These are phyloP conservation scores for Populus alba DNA, from an alignment of 345 rosid species.

Conservation along the genomic window DNA sequence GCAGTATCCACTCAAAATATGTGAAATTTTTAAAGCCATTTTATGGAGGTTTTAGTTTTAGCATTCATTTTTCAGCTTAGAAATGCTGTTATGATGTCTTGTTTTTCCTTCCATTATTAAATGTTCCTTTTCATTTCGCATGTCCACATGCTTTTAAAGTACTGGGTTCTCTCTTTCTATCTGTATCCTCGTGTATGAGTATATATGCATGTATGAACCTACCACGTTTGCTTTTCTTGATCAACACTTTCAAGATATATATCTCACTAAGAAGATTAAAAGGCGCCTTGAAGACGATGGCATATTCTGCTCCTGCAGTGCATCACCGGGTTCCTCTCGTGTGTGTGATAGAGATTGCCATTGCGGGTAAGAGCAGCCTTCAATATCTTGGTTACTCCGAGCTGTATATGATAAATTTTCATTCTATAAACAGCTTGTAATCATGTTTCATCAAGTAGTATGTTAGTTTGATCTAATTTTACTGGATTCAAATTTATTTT, in stretches of 20 bases:
- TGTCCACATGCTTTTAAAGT: background rate
- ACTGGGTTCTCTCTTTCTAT: background rate
- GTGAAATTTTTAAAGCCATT: background rate
- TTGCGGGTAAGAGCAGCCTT: conserved; percentile 71
- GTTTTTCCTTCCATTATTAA: background rate
- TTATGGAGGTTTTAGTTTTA: background rate
- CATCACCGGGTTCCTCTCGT: conserved; percentile 54
- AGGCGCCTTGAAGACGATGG: conserved; percentile 86
- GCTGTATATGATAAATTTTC: background rate
- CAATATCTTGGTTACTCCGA: conserved; percentile 2
- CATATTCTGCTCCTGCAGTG: conserved; percentile 86
- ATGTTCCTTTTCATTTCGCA: background rate
- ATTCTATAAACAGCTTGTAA: background rate
- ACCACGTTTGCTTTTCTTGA: conserved; percentile 27
- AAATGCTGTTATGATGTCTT: background rate
- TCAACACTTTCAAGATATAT: conserved; percentile 57
- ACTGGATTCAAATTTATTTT: background rate
- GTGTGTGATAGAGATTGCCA: conserved; percentile 89
- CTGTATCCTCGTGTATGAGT: background rate
- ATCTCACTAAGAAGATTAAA: conserved; percentile 75
- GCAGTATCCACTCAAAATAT: conserved; percentile 66
- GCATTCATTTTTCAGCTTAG: background rate
- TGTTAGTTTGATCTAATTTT: background rate
- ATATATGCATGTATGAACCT: background rate
- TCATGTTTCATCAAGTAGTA: background rate